These are phyloP conservation scores for Meyerozyma carpophila DNA, from an alignment of 1,139 yeast genomes.

Conservation along the genomic window DNA sequence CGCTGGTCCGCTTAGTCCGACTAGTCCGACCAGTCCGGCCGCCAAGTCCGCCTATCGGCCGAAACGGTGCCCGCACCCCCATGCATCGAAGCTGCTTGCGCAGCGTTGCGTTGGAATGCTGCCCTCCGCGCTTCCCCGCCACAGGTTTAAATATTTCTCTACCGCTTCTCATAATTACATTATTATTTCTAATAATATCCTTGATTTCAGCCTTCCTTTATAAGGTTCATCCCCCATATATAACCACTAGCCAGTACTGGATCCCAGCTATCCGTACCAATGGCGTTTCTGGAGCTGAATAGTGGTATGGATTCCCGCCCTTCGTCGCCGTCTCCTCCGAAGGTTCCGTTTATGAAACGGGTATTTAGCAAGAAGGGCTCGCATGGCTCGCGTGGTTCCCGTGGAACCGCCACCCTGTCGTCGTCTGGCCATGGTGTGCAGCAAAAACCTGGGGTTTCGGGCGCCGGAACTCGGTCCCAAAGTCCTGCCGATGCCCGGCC, in stretches of 20 bases:
- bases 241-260: not conserved
- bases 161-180: too few relatives aligned
- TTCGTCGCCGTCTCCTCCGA: not conserved
- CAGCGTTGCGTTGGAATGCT: too few relatives aligned
- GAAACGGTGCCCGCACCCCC: not conserved
- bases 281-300: not conserved
- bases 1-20: too few relatives aligned
- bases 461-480: not conserved
- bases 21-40: too few relatives aligned
- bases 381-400: not conserved
- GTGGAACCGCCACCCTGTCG: not conserved
- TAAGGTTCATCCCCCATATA: too few relatives aligned
- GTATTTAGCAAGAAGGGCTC: not conserved
- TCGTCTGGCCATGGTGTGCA: not conserved
- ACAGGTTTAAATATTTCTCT: not conserved
- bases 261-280: not conserved
- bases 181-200: too few relatives aligned
- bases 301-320: not conserved
- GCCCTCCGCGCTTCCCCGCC: not conserved
- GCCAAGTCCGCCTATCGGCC: too few relatives aligned
- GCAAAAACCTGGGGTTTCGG: not conserved
- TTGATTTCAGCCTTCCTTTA: too few relatives aligned
- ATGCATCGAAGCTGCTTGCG: not conserved
- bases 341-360: not conserved
- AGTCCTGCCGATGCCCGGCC: not conserved